A percentile compares a stretch with the other conserved stretches of the same genome.
Conservation (phyloP, 2,329 filamentous ascomycete species). For the Echinosphaeria canescens region DNA sequence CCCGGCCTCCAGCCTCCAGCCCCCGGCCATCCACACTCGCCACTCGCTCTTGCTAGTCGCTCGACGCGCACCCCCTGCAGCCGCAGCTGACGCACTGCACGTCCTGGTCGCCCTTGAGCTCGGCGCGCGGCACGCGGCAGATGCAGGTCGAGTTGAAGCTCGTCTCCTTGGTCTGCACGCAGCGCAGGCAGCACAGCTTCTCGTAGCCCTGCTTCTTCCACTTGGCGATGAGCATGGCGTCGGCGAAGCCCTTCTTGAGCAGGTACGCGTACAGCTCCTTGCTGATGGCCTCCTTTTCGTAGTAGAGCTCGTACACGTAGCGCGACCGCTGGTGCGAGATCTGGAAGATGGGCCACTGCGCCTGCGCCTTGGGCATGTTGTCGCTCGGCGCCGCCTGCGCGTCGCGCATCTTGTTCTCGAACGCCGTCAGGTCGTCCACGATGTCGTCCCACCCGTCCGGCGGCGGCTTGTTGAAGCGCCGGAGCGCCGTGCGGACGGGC, state of each 20-base stretch:
- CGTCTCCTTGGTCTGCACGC: conserved; percentile 98
- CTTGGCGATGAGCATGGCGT: conserved; percentile 90
- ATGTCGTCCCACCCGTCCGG: conserved; percentile 78
- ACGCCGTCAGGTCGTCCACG: conserved; percentile 68
- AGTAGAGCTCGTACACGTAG: conserved; percentile 96
- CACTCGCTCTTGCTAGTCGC: conserved; percentile 31
- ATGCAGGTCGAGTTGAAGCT: conserved; percentile 98
- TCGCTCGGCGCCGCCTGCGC: conserved; percentile 75
- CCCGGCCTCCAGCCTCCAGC: too few relatives aligned
- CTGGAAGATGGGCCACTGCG: conserved; percentile 93
- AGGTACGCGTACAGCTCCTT: conserved; percentile 89
- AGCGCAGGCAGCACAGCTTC: conserved; percentile 90
- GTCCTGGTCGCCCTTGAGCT: conserved; percentile 76
- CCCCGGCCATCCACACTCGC: neutral
- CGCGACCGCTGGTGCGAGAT: conserved; percentile 81
- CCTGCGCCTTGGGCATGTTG: conserved; percentile 69
- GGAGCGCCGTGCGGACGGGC: conserved; percentile 51
- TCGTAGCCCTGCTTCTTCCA: conserved; percentile 99
- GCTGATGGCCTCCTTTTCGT: conserved; percentile 90
- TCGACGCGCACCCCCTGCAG: conserved; percentile 75
- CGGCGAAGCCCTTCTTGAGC: conserved; percentile 90
- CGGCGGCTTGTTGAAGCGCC: conserved; percentile 64
- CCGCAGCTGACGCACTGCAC: conserved; percentile 93
- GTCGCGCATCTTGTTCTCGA: conserved; percentile 83
- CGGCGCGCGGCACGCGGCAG: conserved; percentile 76